These are phyloP conservation scores for Tetramitus jugosus DNA, from an alignment of 208 protist genomes.

Conservation along the genomic window DNA sequence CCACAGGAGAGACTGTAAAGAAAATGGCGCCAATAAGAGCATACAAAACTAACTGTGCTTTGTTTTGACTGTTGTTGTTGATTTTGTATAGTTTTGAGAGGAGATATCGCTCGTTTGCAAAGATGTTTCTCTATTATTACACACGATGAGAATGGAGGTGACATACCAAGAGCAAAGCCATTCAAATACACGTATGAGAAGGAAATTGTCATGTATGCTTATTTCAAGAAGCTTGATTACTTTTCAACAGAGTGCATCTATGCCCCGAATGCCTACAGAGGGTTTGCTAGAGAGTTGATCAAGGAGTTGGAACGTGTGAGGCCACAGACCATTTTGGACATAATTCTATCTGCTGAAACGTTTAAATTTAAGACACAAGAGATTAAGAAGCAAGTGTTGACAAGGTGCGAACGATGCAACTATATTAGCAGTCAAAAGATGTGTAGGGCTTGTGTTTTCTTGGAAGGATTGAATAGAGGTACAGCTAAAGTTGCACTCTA, in stretches of 20 bases:
- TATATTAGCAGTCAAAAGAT: slow-evolving; percentile 74
- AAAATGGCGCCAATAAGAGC: not conserved
- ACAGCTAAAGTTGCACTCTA: slow-evolving; percentile 38
- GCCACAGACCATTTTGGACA: slow-evolving; percentile 76
- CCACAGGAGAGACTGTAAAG: slow-evolving; percentile 7
- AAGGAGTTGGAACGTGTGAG: slow-evolving; percentile 82
- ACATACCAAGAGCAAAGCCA: slow-evolving; percentile 81
- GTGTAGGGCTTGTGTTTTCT: slow-evolving; percentile 84
- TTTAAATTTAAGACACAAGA: slow-evolving; percentile 45
- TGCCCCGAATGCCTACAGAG: slow-evolving; percentile 88
- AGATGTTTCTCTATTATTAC: slow-evolving; percentile 60
- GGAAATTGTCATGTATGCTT: slow-evolving; percentile 96
- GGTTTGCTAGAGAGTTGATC: slow-evolving; percentile 74
- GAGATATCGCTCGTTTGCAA: slow-evolving; percentile 77
- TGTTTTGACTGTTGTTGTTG: not conserved
- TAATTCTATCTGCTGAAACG: slow-evolving; percentile 72
- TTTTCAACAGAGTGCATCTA: slow-evolving; percentile 95
- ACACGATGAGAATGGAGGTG: slow-evolving; percentile 51
- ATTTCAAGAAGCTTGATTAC: slow-evolving; percentile 93
- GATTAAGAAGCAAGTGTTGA: slow-evolving; percentile 34
- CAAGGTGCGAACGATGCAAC: slow-evolving; percentile 66
- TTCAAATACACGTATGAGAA: slow-evolving; percentile 94
- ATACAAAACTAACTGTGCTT: too few relatives aligned
- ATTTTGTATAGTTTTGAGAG: slow-evolving; percentile 56
- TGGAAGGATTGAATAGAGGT: slow-evolving; percentile 67